These are phyloP conservation scores for Coemansia sp. DNA, from an alignment of 192 early-diverging fungal genomes.

Conservation along the genomic window DNA sequence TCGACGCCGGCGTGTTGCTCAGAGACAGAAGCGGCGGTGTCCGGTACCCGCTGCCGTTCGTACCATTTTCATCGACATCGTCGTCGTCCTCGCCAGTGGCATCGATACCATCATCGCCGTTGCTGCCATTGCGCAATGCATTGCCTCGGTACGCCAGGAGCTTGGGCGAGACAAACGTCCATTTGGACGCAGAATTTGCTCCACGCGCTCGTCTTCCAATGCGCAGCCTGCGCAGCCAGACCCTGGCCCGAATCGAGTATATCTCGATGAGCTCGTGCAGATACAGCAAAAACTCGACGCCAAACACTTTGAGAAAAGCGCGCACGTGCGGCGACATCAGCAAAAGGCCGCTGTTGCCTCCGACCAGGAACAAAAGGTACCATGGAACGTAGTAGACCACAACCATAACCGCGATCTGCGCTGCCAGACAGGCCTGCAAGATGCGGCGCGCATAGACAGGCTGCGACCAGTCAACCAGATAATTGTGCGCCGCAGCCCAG, in stretches of 20 bases:
- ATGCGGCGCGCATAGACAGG: constrained; percentile 30
- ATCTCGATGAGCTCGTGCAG: constrained; percentile 28
- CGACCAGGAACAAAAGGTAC: constrained; percentile 40
- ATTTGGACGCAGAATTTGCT: neutral
- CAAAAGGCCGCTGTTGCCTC: constrained; percentile 39
- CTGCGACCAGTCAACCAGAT: constrained; percentile 50
- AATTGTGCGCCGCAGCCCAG: constrained; percentile 42
- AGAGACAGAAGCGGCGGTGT: constrained; percentile 46
- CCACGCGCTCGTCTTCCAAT: neutral
- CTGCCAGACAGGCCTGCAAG: constrained; percentile 24
- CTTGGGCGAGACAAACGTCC: constrained; percentile 13
- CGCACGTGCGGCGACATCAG: constrained; percentile 50
- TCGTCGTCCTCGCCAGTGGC: constrained; percentile 3
- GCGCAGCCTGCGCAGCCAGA: constrained; percentile 6
- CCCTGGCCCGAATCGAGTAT: constrained; percentile 6
- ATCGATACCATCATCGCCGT: constrained; percentile 15
- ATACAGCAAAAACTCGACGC: constrained; percentile 33
- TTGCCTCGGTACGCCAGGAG: constrained; percentile 6
- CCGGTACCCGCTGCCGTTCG: constrained; percentile 30
- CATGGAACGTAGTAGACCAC: constrained; percentile 47
- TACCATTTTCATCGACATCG: constrained; percentile 11
- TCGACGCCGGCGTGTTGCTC: constrained; percentile 30
- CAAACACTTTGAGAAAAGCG: constrained; percentile 46
- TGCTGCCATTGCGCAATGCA: neutral
- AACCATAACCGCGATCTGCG: constrained; percentile 32